Base-by-base conservation (phyloP, 805 yeast genomes). In the Saccharomycopsis sp. region DNA sequence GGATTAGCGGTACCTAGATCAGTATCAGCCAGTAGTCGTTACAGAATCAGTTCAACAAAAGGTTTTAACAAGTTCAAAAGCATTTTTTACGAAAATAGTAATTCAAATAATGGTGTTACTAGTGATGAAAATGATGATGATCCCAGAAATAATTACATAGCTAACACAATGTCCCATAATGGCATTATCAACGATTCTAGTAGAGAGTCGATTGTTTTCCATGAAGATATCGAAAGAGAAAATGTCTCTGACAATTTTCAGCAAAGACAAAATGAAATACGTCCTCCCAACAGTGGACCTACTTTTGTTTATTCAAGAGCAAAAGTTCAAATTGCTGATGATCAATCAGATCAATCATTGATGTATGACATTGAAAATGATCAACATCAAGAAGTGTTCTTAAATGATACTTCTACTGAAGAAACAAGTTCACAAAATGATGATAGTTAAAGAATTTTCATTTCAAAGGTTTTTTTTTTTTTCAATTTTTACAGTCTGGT, bases 1-100 rank as follows among this genome's bases (percentile, higher is more conserved):
- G 76, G 77, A n/a, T 58, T 76, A 48, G 75, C 77, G 3, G 67
- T 70, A 3, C 75, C 79, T 1, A 53, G 75, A 36, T 69, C 79
- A 0, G 66, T 69, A 39, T 40, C 61, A 30, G 58, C 52, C 4
- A 55, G 51, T 51, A 31, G 39, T 42, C 27, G 36, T 51, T 35
- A 51, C 51, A 46, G 49, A 52, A 30, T 10, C 15, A 5, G 15
- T 28, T 5, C 10, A 5, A 5, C 15, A 9, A 28, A n/a, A n/a
- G 31, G 31, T 14, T 8, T 23, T 8, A 8, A 23, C 26, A 23
- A 23, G 10, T 8, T 10, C 10, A 10, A 6, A 6, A 23, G 10
- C 26, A 8, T 23, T 8, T 6, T 23, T 8, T 23, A 8, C 10
- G 26, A 23, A 23, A 23, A 23, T 23, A 10, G 10, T 23, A 10